Percentiles rank a stretch among this genome's conserved stretches.
Conservation (phyloP, 2,329 filamentous ascomycete genomes). For the Cercospora brassicicola region DNA sequence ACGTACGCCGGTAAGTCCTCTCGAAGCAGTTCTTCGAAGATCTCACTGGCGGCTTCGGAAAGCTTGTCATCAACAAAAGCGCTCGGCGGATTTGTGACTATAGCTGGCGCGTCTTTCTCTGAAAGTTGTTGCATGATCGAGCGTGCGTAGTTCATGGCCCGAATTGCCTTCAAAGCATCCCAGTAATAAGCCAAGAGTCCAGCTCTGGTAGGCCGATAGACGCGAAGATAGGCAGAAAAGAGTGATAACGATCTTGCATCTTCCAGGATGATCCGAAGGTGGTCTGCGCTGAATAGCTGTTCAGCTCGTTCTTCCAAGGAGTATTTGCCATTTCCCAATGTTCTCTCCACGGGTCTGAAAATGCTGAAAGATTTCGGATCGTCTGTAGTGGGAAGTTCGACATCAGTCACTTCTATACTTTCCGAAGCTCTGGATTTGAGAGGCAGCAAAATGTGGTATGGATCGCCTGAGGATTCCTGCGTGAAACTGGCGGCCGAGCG, state of each 20-base stretch:
- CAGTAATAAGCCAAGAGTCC: constrained; percentile 19
- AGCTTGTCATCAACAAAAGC: constrained; percentile 53
- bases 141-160: constrained; percentile 70
- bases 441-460: constrained; percentile 15
- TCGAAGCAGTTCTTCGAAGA: constrained; percentile 62
- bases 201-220: constrained; percentile 18
- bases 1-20: constrained; percentile 72
- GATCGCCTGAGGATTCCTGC: not conserved
- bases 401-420: constrained; percentile 10
- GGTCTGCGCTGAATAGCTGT: constrained; percentile 18
- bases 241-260: constrained; percentile 15
- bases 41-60: constrained; percentile 61
- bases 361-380: constrained; percentile 22
- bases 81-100: constrained; percentile 8
- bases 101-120: constrained; percentile 46
- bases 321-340: constrained; percentile 26
- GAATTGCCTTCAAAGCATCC: constrained; percentile 58
- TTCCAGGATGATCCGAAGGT: constrained; percentile 19
- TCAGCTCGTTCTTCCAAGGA: constrained; percentile 21
- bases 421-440: constrained; percentile 15
- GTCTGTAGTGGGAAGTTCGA: constrained; percentile 14
- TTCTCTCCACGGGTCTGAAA: constrained; percentile 13
- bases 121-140: constrained; percentile 60
- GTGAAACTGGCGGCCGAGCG: not conserved
- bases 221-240: constrained; percentile 16